A percentile compares a stretch with the other conserved stretches of the same genome.
phyloP scores from a whole-genome alignment of 2,329 filamentous ascomycete species.

The Colletotrichum theobromicola region DNA sequence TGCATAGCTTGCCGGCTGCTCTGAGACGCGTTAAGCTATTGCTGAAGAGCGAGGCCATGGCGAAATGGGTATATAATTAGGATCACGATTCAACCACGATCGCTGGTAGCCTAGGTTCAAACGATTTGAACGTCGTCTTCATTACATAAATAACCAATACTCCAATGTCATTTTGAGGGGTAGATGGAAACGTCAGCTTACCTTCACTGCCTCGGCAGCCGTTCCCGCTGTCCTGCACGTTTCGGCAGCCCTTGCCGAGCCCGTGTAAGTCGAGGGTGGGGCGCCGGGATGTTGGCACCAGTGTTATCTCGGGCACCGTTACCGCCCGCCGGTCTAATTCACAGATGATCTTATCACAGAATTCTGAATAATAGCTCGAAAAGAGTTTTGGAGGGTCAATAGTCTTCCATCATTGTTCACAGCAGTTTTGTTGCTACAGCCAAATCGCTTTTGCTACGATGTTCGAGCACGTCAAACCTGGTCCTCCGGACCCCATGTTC shows the following conservation, averaged over 20 bases:
- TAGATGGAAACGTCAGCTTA: background rate
- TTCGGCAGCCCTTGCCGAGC: background rate
- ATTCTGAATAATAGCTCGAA: background rate
- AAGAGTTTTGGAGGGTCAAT: background rate
- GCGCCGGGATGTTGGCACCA: background rate
- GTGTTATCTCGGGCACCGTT: background rate
- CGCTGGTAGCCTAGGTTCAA: background rate
- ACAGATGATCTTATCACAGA: background rate
- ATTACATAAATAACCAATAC: background rate
- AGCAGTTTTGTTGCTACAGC: background rate
- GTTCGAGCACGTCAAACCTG: conserved; percentile 50
- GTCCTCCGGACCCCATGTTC: conserved; percentile 34
- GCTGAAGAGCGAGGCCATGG: background rate
- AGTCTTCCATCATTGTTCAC: background rate
- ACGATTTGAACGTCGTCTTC: background rate
- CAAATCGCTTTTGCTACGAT: background rate
- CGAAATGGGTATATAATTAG: background rate
- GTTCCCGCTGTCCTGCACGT: background rate
- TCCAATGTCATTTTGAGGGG: background rate
- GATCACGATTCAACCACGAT: background rate
- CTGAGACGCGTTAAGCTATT: conserved; percentile 1
- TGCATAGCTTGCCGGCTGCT: background rate
- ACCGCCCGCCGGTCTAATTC: background rate
- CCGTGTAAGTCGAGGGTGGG: background rate
- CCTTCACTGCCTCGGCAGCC: background rate